Evolutionary conservation across 768 basidiomycete genomes (phyloP), one percentile per base, ranked within the genome.

Genomic region (Crucibulum laeve): DNA sequence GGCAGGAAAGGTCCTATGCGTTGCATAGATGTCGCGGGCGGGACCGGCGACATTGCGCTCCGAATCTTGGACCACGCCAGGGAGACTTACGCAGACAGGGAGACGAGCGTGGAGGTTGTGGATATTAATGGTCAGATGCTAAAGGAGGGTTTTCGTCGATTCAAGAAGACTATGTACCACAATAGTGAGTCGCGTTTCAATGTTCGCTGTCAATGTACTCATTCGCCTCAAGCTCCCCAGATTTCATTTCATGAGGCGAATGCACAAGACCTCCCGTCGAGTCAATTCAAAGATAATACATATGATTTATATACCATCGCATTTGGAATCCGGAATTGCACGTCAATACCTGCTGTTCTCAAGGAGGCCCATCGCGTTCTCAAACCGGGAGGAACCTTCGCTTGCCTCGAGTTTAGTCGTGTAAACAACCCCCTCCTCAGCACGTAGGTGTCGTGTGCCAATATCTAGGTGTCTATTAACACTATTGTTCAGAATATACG

Each of bases 281-380:
- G 76, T 4, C 70, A 78, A 43, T 93, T 99, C 60, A 69, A 76
- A 4, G 80, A 87, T 54, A 82, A 91, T 61, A 79, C 89, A 14
- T 91, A 94, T 51, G 93, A 99, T 67, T 70, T 97, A 14, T 99
- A 99, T 69, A 99, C 96, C 21, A 97, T 99, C 61, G 92, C 96
- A 0, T 99, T 99, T 54, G 95, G 96, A 19, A 98, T 98, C 53
- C 79, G 96, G 28, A 99, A 99, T 59, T 94, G 91, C 69, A 99
- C 96, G 14, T 90, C 89, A 38, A 80, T 97, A 45, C 86, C 88
- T 1, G 83, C 80, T 18, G 96, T 92, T 13, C 70, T 99, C 35
- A 74, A 74, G 45, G 92, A 97, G 61, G 96, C 96, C 1, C 69
- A 95, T 63, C 80, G 96, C 18, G 93, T 98, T 11, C 77, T 99